Evolutionary conservation across 2,329 filamentous ascomycete genomes (phyloP).

Genomic region (Beauveria sp.): DNA sequence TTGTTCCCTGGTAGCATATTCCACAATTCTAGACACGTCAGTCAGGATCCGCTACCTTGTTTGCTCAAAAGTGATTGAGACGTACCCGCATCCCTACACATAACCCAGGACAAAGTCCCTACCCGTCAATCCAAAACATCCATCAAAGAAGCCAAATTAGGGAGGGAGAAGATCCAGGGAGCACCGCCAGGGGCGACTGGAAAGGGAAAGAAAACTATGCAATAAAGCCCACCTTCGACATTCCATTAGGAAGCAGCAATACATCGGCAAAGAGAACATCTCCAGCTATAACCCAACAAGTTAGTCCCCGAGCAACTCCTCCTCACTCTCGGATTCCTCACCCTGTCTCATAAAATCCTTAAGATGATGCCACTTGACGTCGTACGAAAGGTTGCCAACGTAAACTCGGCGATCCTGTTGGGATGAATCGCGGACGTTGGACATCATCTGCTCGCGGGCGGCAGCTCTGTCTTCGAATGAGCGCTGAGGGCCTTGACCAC

Average conservation of each 20-base stretch:
- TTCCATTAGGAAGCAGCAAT: constrained; percentile 99
- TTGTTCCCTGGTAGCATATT: constrained; percentile 99
- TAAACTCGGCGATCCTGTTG: constrained; percentile 99
- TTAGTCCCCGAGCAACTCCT: constrained; percentile 29
- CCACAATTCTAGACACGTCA: constrained; percentile 72
- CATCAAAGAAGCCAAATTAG: constrained; percentile 58
- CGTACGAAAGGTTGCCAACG: constrained; percentile 96
- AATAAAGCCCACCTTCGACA: constrained; percentile 99
- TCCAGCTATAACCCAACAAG: constrained; percentile 61
- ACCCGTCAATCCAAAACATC: constrained; percentile 98
- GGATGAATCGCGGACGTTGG: constrained; percentile 83
- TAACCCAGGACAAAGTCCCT: constrained; percentile 79
- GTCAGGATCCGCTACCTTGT: constrained; percentile 23
- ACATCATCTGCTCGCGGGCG: constrained; percentile 94
- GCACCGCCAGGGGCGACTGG: neutral
- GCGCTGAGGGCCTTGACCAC: constrained; percentile 55
- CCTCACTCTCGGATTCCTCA: constrained; percentile 41
- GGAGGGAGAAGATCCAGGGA: constrained; percentile 54
- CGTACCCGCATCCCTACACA: constrained; percentile 99
- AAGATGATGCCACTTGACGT: constrained; percentile 99
- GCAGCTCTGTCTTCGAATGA: constrained; percentile 75
- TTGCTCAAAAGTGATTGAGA: constrained; percentile 19
- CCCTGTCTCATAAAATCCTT: constrained; percentile 99
- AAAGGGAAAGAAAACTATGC: constrained; percentile 58
- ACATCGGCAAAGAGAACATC: constrained; percentile 99